Evolutionary conservation across 2,329 filamentous ascomycete genomes (phyloP).

Genomic region (Scytalidium lignicola): DNA sequence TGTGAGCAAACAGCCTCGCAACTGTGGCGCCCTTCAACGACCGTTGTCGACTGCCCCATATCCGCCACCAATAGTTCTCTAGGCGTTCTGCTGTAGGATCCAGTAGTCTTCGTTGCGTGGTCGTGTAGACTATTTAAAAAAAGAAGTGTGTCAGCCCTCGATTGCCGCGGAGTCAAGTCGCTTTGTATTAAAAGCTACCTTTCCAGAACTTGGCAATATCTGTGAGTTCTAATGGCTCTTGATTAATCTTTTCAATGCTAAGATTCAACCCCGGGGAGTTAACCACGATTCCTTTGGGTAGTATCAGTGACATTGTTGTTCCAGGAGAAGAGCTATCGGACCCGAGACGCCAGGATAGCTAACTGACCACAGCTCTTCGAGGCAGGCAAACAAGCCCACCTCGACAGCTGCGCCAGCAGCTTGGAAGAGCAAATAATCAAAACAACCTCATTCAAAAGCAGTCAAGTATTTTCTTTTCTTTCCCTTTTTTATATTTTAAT

Average conservation of each 20-base stretch:
- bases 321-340: neutral
- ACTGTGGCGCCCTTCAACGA: slow-evolving; percentile 47
- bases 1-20: slow-evolving; percentile 51
- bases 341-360: neutral
- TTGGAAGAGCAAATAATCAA: slow-evolving; percentile 4
- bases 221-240: slow-evolving; percentile 35
- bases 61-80: slow-evolving; percentile 64
- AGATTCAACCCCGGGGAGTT: slow-evolving; percentile 48
- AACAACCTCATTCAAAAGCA: slow-evolving; percentile 12
- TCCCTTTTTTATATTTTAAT: neutral
- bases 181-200: slow-evolving; percentile 40
- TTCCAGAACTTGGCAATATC: slow-evolving; percentile 53
- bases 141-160: slow-evolving; percentile 1
- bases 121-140: slow-evolving; percentile 48
- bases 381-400: slow-evolving; percentile 25
- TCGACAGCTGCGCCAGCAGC: slow-evolving; percentile 21
- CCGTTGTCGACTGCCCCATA: slow-evolving; percentile 48
- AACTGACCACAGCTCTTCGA: slow-evolving; percentile 23
- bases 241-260: slow-evolving; percentile 47
- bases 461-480: no score
- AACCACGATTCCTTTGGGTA: slow-evolving; percentile 53
- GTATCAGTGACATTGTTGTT: slow-evolving; percentile 33
- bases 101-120: slow-evolving; percentile 50
- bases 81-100: slow-evolving; percentile 59
- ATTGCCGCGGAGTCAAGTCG: no score